Base-by-base conservation (phyloP, 1,284 basidiomycete species). In the Pseudozyma hubeiensis region DNA sequence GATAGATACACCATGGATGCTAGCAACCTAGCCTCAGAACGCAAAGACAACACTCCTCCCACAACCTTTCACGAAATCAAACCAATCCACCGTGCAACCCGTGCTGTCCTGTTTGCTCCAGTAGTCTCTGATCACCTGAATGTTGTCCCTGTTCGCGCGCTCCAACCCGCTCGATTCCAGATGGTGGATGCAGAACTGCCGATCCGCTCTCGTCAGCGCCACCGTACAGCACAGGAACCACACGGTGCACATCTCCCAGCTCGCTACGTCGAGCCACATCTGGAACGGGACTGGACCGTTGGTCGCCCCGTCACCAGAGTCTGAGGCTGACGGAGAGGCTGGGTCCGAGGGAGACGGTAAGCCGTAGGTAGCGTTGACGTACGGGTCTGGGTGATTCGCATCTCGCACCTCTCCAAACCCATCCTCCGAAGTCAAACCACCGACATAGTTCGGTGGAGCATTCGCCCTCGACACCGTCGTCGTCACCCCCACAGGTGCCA, bases 191-290 rank as follows among this genome's bases (percentile, higher is more conserved):
- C 70, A 74, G 35, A 70, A 67, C 41, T 57, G 50, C 4, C 74
- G 39, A 16, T 78, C 65, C 11, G 48, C 17, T 16, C 54, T 31
- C 7, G 65, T 73, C 33, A 78, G 54, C n/a, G 74, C 61, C 6
- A 74, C 66, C 7, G 74, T 76, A 11, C 48, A 57, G 17, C 65
- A 69, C 4, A 78, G 46, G 64, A 77, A 78, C 77, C 77, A 78
- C 1, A 78, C 74, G 19, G 72, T 73, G 54, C 65, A 67, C 77
- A 78, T 76, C 29, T 78, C 77, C 77, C 77, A 78, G 31, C 51
- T 58, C 3, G 75, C 65, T 11, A 74, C 67, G 35, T 70, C 60
- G 13, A 71, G 49, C 72, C 71, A 74, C 70, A 73, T 73, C 19
- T 67, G 60, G 43, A 67, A 73, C 11, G 69, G 64, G 1, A 48